A percentile compares a stretch with the other conserved stretches of the same genome.
These are phyloP conservation scores for Drosera capensis DNA, from an alignment of 148 eudicot species.

Conservation along the genomic window DNA sequence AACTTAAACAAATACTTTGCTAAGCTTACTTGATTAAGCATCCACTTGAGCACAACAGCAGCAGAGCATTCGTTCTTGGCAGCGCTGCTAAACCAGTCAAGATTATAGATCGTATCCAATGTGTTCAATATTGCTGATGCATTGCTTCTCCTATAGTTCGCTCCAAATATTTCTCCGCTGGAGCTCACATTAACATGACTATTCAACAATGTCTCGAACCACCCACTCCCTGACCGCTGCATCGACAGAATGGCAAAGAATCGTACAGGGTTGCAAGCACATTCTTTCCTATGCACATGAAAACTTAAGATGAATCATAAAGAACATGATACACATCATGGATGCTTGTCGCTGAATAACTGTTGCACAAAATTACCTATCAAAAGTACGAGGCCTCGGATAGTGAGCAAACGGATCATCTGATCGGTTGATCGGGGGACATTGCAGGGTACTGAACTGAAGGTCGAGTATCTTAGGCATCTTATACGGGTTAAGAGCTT, in stretches of 20 bases:
- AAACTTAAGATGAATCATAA: conserved; percentile 8
- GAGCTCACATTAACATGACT: conserved; percentile 68
- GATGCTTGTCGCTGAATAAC: conserved; percentile 1
- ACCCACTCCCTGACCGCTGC: conserved; percentile 92
- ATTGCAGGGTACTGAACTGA: conserved; percentile 17
- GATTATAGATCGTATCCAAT: conserved; percentile 44
- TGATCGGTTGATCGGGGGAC: conserved; percentile 7
- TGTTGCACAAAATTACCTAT: conserved; percentile 21
- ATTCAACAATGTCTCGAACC: conserved; percentile 79
- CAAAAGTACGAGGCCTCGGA: conserved; percentile 46
- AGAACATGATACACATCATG: neutral
- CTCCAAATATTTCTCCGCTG: conserved; percentile 50
- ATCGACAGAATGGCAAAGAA: conserved; percentile 54
- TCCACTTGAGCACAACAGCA: conserved; percentile 78
- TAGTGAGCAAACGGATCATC: conserved; percentile 33
- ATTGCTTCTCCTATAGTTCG: conserved; percentile 36
- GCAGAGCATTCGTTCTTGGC: conserved; percentile 76
- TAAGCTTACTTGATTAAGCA: conserved; percentile 60
- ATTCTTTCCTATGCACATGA: conserved; percentile 61
- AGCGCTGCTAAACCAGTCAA: conserved; percentile 58
- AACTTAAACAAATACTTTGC: neutral
- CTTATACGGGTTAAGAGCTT: conserved; percentile 10
- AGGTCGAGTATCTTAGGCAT: conserved; percentile 14
- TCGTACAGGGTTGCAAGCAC: conserved; percentile 50
- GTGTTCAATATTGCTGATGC: conserved; percentile 24